phyloP scores from a whole-genome alignment of 768 basidiomycete genomes.

The Suillus subluteus region DNA sequence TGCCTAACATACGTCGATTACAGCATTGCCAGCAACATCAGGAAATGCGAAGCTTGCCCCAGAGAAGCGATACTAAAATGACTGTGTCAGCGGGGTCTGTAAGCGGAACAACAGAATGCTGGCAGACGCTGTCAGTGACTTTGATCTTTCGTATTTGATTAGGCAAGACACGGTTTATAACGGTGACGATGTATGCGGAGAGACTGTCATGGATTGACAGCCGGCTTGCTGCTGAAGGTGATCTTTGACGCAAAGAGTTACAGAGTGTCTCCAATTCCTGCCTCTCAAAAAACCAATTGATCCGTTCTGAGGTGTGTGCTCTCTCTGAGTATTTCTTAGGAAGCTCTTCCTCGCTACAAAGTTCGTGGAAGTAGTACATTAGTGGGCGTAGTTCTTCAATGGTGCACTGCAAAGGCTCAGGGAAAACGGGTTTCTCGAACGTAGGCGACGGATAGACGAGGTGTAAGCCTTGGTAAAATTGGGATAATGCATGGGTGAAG shows the following conservation, averaged over 20 bases:
- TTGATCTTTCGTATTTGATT: constrained; percentile 24
- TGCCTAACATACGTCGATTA: constrained; percentile 23
- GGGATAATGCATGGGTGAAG: constrained; percentile 34
- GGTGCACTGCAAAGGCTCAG: constrained; percentile 18
- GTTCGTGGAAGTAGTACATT: constrained; percentile 30
- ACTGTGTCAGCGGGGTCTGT: neutral
- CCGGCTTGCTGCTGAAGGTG: neutral
- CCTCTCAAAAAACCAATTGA: constrained; percentile 21
- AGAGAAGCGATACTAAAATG: constrained; percentile 23
- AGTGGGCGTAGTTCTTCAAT: constrained; percentile 19
- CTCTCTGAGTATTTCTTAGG: constrained; percentile 17
- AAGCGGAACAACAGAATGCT: neutral
- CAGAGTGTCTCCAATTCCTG: constrained; percentile 21
- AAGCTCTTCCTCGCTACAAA: constrained; percentile 23
- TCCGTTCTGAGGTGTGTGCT: constrained; percentile 14
- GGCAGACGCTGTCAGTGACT: constrained; percentile 31
- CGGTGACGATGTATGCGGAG: constrained; percentile 28
- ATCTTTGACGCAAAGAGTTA: constrained; percentile 12
- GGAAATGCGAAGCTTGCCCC: constrained; percentile 21
- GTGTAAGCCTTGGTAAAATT: constrained; percentile 29
- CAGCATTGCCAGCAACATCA: constrained; percentile 24
- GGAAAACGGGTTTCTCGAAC: constrained; percentile 29
- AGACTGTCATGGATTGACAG: constrained; percentile 35
- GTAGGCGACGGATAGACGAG: constrained; percentile 20
- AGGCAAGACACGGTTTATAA: constrained; percentile 22